phyloP scores from a whole-genome alignment of 345 rosid species.

The Euphorbia lathyris region DNA sequence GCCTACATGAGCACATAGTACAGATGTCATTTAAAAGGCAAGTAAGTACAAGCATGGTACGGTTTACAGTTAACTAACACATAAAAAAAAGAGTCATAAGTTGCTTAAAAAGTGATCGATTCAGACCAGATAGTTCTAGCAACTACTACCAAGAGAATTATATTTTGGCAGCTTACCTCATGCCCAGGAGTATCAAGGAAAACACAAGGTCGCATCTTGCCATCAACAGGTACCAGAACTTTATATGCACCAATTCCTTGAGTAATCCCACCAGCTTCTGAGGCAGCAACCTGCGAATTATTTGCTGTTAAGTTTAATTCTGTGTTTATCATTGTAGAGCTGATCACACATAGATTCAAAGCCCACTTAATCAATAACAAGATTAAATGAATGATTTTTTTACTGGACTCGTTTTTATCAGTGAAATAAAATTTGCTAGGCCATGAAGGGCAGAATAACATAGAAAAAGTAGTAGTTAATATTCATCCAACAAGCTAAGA shows the following conservation, averaged over 20 bases:
- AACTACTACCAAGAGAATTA: not conserved
- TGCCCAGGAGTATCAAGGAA: constrained; percentile 99
- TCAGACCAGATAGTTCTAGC: constrained; percentile 6
- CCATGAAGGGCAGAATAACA: not conserved
- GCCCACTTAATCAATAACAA: constrained; percentile 11
- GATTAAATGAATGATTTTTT: not conserved
- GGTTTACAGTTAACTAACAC: constrained; percentile 13
- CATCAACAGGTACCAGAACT: constrained; percentile 79
- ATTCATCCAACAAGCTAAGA: constrained; percentile 6
- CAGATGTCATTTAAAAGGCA: constrained; percentile 28
- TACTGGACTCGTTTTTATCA: too few relatives aligned
- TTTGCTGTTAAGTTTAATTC: constrained; percentile 28
- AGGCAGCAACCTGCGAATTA: constrained; percentile 75
- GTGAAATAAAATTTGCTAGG: too few relatives aligned
- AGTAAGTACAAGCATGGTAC: constrained; percentile 11
- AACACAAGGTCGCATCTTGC: constrained; percentile 73
- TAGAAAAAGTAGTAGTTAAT: not conserved
- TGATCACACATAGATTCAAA: constrained; percentile 6
- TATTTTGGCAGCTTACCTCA: constrained; percentile 55
- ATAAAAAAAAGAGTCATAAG: constrained; percentile 1
- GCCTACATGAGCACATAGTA: constrained; percentile 57
- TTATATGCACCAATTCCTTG: constrained; percentile 98
- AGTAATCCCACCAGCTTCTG: constrained; percentile 98
- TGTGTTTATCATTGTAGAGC: constrained; percentile 8
- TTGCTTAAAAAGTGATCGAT: constrained; percentile 2